A percentile compares a stretch with the other conserved stretches of the same genome.
Conservation (phyloP, 108 stramenopile genomes). For the Skeletonema tropicum region DNA sequence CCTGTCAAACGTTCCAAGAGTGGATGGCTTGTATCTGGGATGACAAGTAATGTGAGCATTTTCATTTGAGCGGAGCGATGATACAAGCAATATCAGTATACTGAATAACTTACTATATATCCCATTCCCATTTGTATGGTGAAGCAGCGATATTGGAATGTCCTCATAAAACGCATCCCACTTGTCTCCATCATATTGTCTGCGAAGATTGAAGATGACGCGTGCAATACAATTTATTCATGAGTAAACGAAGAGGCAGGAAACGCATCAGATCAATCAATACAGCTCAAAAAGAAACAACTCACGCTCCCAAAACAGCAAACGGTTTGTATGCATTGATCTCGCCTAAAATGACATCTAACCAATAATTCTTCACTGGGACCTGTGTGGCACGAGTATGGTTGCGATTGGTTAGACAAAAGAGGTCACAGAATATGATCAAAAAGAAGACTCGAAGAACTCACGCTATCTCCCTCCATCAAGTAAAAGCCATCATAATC, state of each 20-base stretch:
- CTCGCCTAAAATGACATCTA: conserved; percentile 63
- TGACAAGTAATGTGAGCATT: too few species aligned
- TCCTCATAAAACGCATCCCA: conserved; percentile 77
- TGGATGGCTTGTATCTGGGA: conserved; percentile 54
- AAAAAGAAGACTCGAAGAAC: too few species aligned
- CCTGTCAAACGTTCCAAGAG: conserved; percentile 60
- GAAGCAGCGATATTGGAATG: conserved; percentile 61
- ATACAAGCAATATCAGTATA: too few species aligned
- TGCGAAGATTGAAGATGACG: too few species aligned
- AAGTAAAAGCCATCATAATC: conserved; percentile 72
- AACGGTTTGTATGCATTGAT: conserved; percentile 56
- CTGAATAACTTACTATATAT: conserved; percentile 45
- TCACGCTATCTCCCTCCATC: conserved; percentile 68
- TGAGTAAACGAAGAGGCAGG: too few species aligned
- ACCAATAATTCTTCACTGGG: conserved; percentile 67
- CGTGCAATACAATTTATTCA: too few species aligned
- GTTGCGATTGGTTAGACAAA: too few species aligned
- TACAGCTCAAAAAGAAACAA: too few species aligned
- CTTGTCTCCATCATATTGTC: conserved; percentile 51
- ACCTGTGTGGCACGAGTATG: not conserved
- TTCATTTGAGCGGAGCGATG: too few species aligned
- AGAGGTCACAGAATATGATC: too few species aligned
- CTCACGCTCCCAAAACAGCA: conserved; percentile 66
- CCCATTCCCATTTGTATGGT: conserved; percentile 80
- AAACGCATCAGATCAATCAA: too few species aligned